Conservation (phyloP, 2,329 filamentous ascomycete genomes). For the Aspergillus amoenus region DNA sequence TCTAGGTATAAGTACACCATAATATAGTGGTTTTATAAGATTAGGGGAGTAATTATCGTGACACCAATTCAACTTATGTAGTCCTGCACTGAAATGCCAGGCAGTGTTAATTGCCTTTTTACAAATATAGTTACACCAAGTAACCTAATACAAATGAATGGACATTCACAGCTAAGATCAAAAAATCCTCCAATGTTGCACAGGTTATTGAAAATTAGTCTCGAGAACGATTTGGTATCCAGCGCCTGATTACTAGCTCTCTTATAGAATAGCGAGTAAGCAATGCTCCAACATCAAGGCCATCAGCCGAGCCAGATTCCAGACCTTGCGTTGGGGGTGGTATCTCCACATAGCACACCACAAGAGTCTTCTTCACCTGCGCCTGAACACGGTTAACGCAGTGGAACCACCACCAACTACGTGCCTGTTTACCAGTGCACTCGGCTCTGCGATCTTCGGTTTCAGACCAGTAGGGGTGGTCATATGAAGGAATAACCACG, state of each 20-base stretch:
- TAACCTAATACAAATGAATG: neutral
- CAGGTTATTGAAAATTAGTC: slow-evolving; percentile 43
- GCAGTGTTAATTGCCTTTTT: neutral
- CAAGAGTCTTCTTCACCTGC: slow-evolving; percentile 85
- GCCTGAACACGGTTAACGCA: slow-evolving; percentile 85
- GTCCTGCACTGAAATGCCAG: neutral
- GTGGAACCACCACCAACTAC: slow-evolving; percentile 63
- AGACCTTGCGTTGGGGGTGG: slow-evolving; percentile 60
- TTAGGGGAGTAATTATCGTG: neutral
- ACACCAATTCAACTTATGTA: neutral
- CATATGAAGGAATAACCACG: slow-evolving; percentile 80
- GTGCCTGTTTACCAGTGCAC: slow-evolving; percentile 48
- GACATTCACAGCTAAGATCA: neutral
- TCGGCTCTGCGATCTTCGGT: slow-evolving; percentile 50
- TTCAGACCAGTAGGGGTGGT: slow-evolving; percentile 66
- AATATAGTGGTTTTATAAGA: neutral
- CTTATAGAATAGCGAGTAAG: slow-evolving; percentile 72
- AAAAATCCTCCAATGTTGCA: neutral
- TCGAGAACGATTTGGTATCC: slow-evolving; percentile 77
- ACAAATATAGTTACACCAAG: slow-evolving; percentile 15
- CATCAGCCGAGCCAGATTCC: slow-evolving; percentile 30
- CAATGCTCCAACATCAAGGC: slow-evolving; percentile 60
- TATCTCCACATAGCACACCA: slow-evolving; percentile 88
- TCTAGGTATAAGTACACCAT: no score
- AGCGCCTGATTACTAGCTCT: slow-evolving; percentile 78